Conservation (phyloP, 768 basidiomycete genomes). For the Pleurotus sapidus region DNA sequence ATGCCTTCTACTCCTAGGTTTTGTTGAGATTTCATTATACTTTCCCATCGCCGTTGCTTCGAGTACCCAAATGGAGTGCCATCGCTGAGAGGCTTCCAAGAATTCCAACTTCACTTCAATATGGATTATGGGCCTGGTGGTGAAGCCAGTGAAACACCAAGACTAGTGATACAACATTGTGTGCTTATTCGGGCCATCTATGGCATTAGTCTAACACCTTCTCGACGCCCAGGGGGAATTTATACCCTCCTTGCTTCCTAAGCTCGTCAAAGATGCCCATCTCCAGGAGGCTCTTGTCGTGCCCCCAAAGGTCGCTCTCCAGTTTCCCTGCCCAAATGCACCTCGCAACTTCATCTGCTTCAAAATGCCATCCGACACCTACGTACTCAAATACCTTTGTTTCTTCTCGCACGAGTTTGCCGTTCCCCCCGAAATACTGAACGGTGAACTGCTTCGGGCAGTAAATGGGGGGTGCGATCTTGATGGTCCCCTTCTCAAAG, state of each 20-base stretch:
- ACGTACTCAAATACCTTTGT: conserved; percentile 53
- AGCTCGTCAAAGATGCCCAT: conserved; percentile 90
- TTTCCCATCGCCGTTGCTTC: too few species aligned
- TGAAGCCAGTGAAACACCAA: too few species aligned
- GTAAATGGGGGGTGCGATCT: conserved; percentile 63
- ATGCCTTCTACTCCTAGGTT: too few species aligned
- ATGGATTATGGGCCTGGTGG: too few species aligned
- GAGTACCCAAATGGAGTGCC: too few species aligned
- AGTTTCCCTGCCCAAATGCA: conserved; percentile 71
- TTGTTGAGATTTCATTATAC: too few species aligned
- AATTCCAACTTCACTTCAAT: too few species aligned
- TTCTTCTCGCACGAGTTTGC: conserved; percentile 49
- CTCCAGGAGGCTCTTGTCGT: conserved; percentile 74
- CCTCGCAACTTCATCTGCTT: conserved; percentile 86
- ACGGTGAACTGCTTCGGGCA: conserved; percentile 66
- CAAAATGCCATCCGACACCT: conserved; percentile 78
- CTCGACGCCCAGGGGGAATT: conserved; percentile 15
- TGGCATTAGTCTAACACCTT: conserved; percentile 1
- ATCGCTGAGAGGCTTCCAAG: too few species aligned
- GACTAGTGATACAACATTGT: too few species aligned
- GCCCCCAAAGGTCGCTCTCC: conserved; percentile 74
- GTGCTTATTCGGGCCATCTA: too few species aligned
- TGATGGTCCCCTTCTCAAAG: conserved; percentile 71
- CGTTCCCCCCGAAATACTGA: conserved; percentile 47
- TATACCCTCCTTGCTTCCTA: conserved; percentile 15